Base-by-base conservation (phyloP, 306 rosid species). In the Pterocarpus macrocarpus region DNA sequence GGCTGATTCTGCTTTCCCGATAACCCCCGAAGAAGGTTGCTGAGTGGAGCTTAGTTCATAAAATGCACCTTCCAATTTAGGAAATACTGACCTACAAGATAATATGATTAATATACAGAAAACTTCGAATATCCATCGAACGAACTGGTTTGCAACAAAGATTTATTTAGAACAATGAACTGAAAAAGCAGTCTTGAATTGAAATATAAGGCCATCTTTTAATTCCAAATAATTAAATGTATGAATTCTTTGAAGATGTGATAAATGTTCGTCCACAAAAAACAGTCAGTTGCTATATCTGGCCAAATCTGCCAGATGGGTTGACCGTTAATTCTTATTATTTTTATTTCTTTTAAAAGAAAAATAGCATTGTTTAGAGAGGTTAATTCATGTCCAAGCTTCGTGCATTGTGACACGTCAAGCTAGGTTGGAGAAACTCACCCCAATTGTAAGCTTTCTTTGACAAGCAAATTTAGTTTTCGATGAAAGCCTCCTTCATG, bases 401-500 rank as follows among this genome's bases (percentile, higher is more conserved):
- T 47, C 71, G 72, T 79, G 62, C 74, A 71, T 47, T 82, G 58
- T 71, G 61, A 55, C 82, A 38, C 36, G 70, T 76, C 81, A 55
- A 71, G 59, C 59, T 78, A 82, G 64, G 84, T 22, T 57, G 81
- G 15, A 78, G 82, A 83, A 79, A 72, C 85, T 80, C 74, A 84
- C 95, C 94, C 83, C 44, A 86, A 79, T 74, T 73, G 89, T 58
- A 89, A 77, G 86, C 94, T 90, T 69, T 92, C 92, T 86, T 87
- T 81, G 69, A 92, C 91, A 22, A 92, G 90, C 82, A 76, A 61
- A 73, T 89, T 92, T 63, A 92, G 82, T 58, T 88, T 89, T 87
- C 80, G 88, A 89, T 91, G 97, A 84, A 92, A 85, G 45, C 95
- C 97, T 86, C 94, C 86, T 79, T 89, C 94, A 79, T 89, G 97